Conservation (phyloP, 169 alveolate species). For the Neospora caninum region DNA sequence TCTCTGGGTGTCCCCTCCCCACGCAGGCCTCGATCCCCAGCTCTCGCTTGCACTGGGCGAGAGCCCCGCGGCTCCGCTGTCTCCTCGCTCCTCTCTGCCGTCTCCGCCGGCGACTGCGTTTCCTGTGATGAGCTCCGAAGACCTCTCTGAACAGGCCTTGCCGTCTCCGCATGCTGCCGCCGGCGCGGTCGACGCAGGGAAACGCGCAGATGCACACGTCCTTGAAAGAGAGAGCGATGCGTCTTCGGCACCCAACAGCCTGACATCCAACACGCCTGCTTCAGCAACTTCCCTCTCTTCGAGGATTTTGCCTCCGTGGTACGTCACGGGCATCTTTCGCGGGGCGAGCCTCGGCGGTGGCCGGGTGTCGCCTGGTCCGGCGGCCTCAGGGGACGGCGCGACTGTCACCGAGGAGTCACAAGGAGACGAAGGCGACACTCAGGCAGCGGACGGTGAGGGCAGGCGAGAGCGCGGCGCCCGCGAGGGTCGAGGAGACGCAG, state of each 20-base stretch:
- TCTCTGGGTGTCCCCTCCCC: not conserved
- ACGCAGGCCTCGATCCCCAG: not conserved
- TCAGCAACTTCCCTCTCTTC: not conserved
- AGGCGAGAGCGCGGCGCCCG: not conserved
- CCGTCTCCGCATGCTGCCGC: not conserved
- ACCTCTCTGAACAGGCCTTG: not conserved
- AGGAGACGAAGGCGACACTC: not conserved
- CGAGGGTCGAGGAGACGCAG: not conserved
- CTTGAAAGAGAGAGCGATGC: not conserved
- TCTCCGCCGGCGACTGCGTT: not conserved
- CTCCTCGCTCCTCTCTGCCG: not conserved
- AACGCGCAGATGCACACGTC: not conserved
- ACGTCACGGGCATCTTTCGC: slow-evolving; percentile 5
- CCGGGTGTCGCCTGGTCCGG: not conserved
- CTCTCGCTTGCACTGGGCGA: not conserved
- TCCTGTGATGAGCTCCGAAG: not conserved
- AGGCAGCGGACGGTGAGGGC: not conserved
- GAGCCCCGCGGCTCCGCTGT: not conserved
- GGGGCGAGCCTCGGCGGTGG: not conserved
- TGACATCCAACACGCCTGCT: not conserved
- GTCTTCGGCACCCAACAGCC: not conserved
- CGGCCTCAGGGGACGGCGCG: not conserved
- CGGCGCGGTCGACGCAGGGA: not conserved
- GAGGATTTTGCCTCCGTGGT: not conserved
- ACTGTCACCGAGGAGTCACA: not conserved